Base-by-base conservation (phyloP, 208 protist species). In the Crithidia fasciculata region DNA sequence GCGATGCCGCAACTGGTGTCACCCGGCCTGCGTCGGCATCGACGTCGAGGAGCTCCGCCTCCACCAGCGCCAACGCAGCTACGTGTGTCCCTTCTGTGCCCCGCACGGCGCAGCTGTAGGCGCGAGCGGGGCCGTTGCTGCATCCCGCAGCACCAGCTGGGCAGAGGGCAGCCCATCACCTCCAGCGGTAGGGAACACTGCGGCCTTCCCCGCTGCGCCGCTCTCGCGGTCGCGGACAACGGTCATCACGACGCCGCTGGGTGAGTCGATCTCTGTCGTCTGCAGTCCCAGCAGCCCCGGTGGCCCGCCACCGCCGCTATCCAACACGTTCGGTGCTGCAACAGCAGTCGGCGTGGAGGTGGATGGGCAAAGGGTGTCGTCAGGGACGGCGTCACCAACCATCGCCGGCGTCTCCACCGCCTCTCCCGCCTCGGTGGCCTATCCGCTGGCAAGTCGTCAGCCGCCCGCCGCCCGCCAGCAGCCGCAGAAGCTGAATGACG, bases 21-120 rank as follows among this genome's bases (percentile, higher is more conserved):
- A 95, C 67, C 82, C 87, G 6, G 86, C 86, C 15, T 95, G 90
- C 66, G 86, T 93, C 13, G 88, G 85, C n/a, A 78, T 95, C 3
- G 90, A 93, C 73, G 43, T 82, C 43, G 74, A 67, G 19, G 85
- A 89, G 39, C 43, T 95, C 40, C 76, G 83, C 5, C 56, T 71
- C 8, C 63, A 72, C 37, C 79, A 86, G 36, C 72, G 68, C 9
- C 54, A 70, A 16, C 76, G 81, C 13, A 66, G 43, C 50, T 95
- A 80, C 69, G 68, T 89, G 8, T 95, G 90, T 56, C 88, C 82
- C 12, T 92, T 85, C 75, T 95, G 90, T 53, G 50, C 12, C 15
- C 54, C 58, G 15, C 56, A 13, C 28, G 28, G 28, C 28, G 28
- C 28, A 28, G 28, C 28, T 28, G 28, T 28, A 28, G 28, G 28